These are phyloP conservation scores for Mallotus repandus DNA, from an alignment of 441 rosid species.

Conservation along the genomic window DNA sequence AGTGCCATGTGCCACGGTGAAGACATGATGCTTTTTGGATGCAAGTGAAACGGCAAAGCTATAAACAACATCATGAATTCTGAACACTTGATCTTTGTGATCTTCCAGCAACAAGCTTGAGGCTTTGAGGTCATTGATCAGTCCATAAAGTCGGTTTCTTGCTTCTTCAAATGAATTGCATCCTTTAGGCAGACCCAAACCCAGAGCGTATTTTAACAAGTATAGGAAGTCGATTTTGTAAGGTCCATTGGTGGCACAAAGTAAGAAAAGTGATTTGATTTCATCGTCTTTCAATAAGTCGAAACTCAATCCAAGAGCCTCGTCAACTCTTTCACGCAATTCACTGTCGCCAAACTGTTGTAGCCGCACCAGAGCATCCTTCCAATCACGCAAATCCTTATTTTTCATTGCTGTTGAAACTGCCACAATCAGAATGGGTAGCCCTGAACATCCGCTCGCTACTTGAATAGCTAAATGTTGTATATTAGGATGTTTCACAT, in stretches of 20 bases:
- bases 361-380: conserved; percentile 1
- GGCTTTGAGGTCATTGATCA: conserved; percentile 9
- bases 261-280: neutral
- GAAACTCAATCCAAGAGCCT: neutral
- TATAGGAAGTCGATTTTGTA: neutral
- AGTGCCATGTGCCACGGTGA: neutral
- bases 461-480: neutral
- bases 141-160: conserved; percentile 1
- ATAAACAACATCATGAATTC: conserved; percentile 18
- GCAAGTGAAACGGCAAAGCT: conserved; percentile 8
- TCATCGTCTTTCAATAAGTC: neutral
- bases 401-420: conserved; percentile 15
- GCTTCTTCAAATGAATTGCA: neutral
- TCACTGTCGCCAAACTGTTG: neutral
- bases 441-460: conserved; percentile 19
- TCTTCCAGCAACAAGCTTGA: conserved; percentile 12
- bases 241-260: neutral
- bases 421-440: conserved; percentile 19
- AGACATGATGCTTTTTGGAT: conserved; percentile 7
- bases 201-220: neutral
- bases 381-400: conserved; percentile 2
- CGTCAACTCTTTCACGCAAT: neutral
- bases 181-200: conserved; percentile 1
- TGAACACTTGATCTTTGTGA: accelerated
- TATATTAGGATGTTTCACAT: accelerated